A percentile compares a stretch with the other conserved stretches of the same genome.
These are phyloP conservation scores for Phallus indusiatus DNA, from an alignment of 768 basidiomycete genomes.

Conservation along the genomic window DNA sequence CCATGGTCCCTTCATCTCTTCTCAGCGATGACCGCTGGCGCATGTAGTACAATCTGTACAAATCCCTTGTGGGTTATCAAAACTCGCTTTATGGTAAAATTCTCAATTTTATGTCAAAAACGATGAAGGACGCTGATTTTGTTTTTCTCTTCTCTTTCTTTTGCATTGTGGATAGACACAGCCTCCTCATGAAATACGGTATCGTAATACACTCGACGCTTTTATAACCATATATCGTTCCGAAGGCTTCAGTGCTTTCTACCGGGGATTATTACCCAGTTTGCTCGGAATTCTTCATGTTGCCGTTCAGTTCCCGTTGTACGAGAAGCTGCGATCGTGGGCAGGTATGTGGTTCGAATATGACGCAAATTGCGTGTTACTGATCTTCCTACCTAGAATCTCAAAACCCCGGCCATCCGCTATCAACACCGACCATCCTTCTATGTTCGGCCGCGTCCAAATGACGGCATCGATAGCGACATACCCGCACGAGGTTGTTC, in stretches of 20 bases:
- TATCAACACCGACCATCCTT: constrained; percentile 60
- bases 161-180: constrained; percentile 53
- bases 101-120: constrained; percentile 3
- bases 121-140: not conserved
- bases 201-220: constrained; percentile 86
- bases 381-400: constrained; percentile 23
- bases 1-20: constrained; percentile 84
- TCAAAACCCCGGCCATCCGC: constrained; percentile 34
- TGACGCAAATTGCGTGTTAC: not conserved
- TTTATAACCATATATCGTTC: constrained; percentile 80
- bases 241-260: constrained; percentile 85
- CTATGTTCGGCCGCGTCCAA: constrained; percentile 89
- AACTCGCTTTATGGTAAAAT: constrained; percentile 89
- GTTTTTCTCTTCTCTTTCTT: constrained; percentile 9
- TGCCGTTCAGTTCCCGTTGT: constrained; percentile 94
- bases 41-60: constrained; percentile 84
- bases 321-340: constrained; percentile 83
- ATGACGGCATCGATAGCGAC: constrained; percentile 94
- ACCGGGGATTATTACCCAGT: constrained; percentile 89
- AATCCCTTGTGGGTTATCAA: constrained; percentile 99
- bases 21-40: constrained; percentile 95
- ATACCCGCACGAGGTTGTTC: constrained; percentile 96
- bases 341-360: constrained; percentile 54
- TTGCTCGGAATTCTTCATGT: constrained; percentile 90
- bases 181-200: constrained; percentile 64